Percentiles rank a stretch among this genome's conserved stretches.
These are phyloP conservation scores for Talaromyces verruculosus DNA, from an alignment of 2,329 filamentous ascomycete species.

Conservation along the genomic window DNA sequence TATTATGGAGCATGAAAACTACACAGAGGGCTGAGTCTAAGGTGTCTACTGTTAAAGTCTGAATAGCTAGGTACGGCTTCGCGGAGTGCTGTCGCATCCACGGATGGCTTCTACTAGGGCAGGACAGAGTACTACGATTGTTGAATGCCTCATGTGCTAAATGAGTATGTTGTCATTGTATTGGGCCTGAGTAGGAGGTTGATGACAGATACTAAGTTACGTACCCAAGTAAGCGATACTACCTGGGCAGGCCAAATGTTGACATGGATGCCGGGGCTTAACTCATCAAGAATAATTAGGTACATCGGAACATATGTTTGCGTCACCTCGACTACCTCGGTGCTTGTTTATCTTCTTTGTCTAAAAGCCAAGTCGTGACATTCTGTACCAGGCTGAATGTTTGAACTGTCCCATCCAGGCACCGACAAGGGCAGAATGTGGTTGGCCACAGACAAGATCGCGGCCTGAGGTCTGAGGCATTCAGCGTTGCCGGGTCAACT, in stretches of 20 bases:
- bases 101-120: background rate
- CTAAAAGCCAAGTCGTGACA: too few species aligned
- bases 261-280: background rate
- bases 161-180: background rate
- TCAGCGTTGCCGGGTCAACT: conserved; percentile 44
- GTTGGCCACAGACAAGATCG: background rate
- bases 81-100: background rate
- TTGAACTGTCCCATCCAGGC: background rate
- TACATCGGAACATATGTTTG: conserved; percentile 3
- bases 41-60: background rate
- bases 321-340: background rate
- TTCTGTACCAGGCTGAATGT: background rate
- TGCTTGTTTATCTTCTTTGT: background rate
- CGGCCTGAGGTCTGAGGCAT: conserved; percentile 29
- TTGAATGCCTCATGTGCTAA: background rate
- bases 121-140: background rate
- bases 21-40: background rate
- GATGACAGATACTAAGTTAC: background rate
- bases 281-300: conserved; percentile 4
- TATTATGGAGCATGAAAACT: background rate
- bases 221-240: background rate
- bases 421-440: background rate
- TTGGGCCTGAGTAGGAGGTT: background rate
- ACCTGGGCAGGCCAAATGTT: background rate
- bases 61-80: background rate